A percentile compares a stretch with the other conserved stretches of the same genome.
phyloP scores from a whole-genome alignment of 164 flowering plant genomes.

The Umbellularia californica region DNA sequence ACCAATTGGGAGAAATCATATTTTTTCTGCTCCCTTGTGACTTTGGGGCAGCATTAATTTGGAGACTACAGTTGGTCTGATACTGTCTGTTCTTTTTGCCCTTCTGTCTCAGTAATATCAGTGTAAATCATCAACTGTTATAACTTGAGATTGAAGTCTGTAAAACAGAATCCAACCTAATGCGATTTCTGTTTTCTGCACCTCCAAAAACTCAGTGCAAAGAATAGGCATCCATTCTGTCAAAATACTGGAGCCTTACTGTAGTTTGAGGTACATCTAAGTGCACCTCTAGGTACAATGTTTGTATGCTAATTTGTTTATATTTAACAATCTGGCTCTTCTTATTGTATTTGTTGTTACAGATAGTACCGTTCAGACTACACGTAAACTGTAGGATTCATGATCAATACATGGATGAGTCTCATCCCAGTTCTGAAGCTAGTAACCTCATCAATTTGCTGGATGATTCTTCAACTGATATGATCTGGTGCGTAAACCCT shows the following conservation, averaged over 20 bases:
- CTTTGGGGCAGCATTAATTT: background rate
- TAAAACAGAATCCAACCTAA: background rate
- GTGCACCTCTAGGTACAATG: no score
- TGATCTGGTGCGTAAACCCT: conserved; percentile 53
- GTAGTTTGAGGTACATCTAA: no score
- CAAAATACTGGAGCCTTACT: no score
- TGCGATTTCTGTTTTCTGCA: no score
- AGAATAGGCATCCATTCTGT: no score
- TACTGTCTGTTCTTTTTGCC: background rate
- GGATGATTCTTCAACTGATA: conserved; percentile 37
- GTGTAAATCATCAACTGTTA: background rate
- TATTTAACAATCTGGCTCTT: conserved; percentile 1
- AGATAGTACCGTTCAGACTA: conserved; percentile 66
- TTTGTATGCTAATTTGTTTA: no score
- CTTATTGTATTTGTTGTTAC: conserved; percentile 17
- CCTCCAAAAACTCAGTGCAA: no score
- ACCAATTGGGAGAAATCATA: background rate
- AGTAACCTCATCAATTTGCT: conserved; percentile 10
- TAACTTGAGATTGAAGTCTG: background rate
- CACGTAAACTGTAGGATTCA: conserved; percentile 44
- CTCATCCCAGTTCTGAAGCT: conserved; percentile 23
- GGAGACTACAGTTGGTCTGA: background rate
- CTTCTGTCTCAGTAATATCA: background rate
- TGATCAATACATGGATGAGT: conserved; percentile 21
- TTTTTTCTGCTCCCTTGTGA: no score